phyloP scores from a whole-genome alignment of 192 early-diverging fungal species.

The Linnemannia schmuckeri region DNA sequence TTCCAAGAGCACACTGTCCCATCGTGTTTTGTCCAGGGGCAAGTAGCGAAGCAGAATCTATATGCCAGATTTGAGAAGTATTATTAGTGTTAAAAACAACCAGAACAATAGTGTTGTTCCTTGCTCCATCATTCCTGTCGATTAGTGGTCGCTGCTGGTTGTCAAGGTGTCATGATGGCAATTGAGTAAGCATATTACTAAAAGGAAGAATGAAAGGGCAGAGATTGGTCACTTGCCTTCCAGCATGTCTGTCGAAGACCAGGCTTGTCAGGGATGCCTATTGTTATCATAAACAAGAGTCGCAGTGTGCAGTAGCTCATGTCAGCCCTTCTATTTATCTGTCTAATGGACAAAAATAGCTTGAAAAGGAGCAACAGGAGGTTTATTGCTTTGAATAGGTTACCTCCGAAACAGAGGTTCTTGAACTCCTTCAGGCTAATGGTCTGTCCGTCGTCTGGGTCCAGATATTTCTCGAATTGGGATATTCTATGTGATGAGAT shows the following conservation, averaged over 20 bases:
- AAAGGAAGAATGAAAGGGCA: not conserved
- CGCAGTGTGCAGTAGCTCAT: not conserved
- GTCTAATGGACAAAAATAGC: not conserved
- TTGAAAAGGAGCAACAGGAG: not conserved
- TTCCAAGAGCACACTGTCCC: slow-evolving; percentile 61
- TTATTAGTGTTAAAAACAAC: not conserved
- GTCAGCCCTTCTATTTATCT: not conserved
- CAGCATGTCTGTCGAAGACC: slow-evolving; percentile 72
- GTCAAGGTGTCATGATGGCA: not conserved
- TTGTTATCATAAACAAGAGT: not conserved
- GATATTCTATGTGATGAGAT: slow-evolving; percentile 20
- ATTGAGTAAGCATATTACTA: not conserved
- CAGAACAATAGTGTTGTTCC: not conserved
- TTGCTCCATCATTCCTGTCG: not conserved
- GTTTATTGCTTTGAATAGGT: not conserved
- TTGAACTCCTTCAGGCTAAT: slow-evolving; percentile 31
- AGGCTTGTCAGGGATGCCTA: slow-evolving; percentile 80
- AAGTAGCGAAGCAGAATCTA: slow-evolving; percentile 73
- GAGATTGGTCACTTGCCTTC: slow-evolving; percentile 63
- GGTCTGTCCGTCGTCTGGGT: slow-evolving; percentile 16
- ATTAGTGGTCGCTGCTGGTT: not conserved
- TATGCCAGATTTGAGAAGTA: not conserved
- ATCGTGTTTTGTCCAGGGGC: slow-evolving; percentile 73
- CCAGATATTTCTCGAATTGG: slow-evolving; percentile 33
- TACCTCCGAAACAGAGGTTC: slow-evolving; percentile 51